Percentiles rank a stretch among this genome's conserved stretches.
Evolutionary conservation across 805 yeast genomes (phyloP).

Genomic region (Wickerhamomyces bovis): DNA sequence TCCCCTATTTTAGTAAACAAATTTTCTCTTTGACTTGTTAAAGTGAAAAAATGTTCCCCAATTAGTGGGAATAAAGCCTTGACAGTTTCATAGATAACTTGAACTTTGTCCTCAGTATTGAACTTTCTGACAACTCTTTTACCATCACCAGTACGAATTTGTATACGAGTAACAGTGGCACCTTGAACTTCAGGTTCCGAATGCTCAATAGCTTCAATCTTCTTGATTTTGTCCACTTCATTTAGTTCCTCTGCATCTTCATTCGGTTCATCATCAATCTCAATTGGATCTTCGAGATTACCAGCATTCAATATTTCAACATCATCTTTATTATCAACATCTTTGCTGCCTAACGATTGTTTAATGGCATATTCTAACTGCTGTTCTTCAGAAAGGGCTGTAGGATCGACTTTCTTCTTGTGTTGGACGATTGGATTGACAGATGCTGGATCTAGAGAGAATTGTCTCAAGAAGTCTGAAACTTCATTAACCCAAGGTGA

Average conservation of each 20-base stretch:
- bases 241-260: slow-evolving; percentile 21
- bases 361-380: slow-evolving; percentile 72
- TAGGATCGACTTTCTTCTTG: slow-evolving; percentile 55
- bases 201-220: slow-evolving; percentile 45
- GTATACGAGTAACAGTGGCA: slow-evolving; percentile 49
- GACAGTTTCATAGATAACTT: slow-evolving; percentile 55
- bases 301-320: slow-evolving; percentile 14
- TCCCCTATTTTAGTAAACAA: slow-evolving; percentile 45
- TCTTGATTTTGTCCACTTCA: slow-evolving; percentile 40
- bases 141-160: slow-evolving; percentile 88
- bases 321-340: slow-evolving; percentile 23
- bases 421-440: slow-evolving; percentile 63
- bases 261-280: slow-evolving; percentile 12
- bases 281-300: slow-evolving; percentile 16
- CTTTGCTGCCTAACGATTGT: slow-evolving; percentile 45
- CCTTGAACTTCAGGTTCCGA: slow-evolving; percentile 52
- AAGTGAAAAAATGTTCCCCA: slow-evolving; percentile 40
- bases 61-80: slow-evolving; percentile 46
- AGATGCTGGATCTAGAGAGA: slow-evolving; percentile 56
- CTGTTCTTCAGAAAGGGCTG: slow-evolving; percentile 70
- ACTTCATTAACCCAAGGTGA: slow-evolving; percentile 62
- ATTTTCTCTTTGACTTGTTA: slow-evolving; percentile 38
- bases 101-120: slow-evolving; percentile 49
- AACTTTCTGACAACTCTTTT: slow-evolving; percentile 71
- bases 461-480: slow-evolving; percentile 58